Conservation (phyloP, 1,284 basidiomycete genomes). For the Wolfiporia cocos region DNA sequence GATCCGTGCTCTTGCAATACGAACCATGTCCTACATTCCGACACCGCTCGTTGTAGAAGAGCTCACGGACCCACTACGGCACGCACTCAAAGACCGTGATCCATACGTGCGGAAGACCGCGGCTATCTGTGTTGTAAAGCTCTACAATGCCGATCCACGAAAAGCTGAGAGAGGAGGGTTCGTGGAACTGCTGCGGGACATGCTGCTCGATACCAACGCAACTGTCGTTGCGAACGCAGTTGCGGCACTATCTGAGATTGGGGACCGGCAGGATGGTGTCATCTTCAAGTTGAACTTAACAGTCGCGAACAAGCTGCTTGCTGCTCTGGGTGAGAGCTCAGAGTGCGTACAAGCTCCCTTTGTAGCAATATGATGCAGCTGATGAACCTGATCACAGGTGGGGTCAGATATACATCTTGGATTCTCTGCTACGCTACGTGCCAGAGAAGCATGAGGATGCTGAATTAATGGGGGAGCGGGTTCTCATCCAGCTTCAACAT, state of each 20-base stretch:
- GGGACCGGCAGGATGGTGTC: constrained; percentile 86
- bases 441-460: constrained; percentile 87
- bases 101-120: constrained; percentile 97
- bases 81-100: constrained; percentile 85
- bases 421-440: constrained; percentile 89
- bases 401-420: constrained; percentile 99
- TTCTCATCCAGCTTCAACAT: constrained; percentile 87
- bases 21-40: constrained; percentile 95
- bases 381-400: constrained; percentile 54
- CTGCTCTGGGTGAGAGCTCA: constrained; percentile 85
- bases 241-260: constrained; percentile 88
- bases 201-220: constrained; percentile 90
- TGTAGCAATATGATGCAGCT: constrained; percentile 4
- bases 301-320: constrained; percentile 79
- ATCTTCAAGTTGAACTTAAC: constrained; percentile 82
- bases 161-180: constrained; percentile 83
- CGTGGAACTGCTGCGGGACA: constrained; percentile 79
- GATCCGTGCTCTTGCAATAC: constrained; percentile 87
- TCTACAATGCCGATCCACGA: constrained; percentile 81
- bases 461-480: constrained; percentile 89
- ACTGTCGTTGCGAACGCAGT: constrained; percentile 95
- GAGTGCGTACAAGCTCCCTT: constrained; percentile 47
- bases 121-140: constrained; percentile 89
- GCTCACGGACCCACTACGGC: constrained; percentile 79
- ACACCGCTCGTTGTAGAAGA: constrained; percentile 77